Evolutionary conservation across 2,329 filamentous ascomycete genomes (phyloP), one percentile per base, ranked within the genome.

Genomic region (Aspergillus ruber): DNA sequence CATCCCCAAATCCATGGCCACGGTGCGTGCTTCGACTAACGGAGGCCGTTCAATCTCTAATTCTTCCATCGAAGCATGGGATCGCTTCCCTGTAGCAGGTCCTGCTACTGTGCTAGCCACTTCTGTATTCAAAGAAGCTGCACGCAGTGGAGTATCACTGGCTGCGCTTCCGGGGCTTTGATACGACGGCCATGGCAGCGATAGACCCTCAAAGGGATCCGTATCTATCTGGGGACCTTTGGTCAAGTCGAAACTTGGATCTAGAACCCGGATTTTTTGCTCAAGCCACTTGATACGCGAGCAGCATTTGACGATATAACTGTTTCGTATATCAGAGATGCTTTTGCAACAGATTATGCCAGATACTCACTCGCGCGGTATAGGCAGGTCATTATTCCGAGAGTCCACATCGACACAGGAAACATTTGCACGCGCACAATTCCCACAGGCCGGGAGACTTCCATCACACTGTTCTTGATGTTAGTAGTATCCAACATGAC

Each of bases 341-440:
- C 43, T 25, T 18, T 44, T 15, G 20, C n/a, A 21, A 41, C 25
- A 10, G 43, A 38, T 15, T 5, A 15, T 15, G 15, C 3, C 13
- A 15, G 5, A 13, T 6, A 45, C 56, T 56, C 50, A 66, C 62
- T 69, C 66, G 43, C 68, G 61, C 5, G 66, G 62, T 6, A 71
- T 63, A 3, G 59, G 55, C 15, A 66, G 27, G 2, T 62, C 56
- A 4, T 62, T 64, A 46, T 70, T 68, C 27, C 64, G 66, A 13
- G 60, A 58, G 48, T 71, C 67, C 1, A 71, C 67, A 43, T 72
- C 67, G 1, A 71, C 54, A 47, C 68, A 71, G 3, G 56, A 46
- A 10, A 64, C 57, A 2, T 58, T 59, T 20, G 66, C 63, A 39
- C 67, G 68, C 9, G 65, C 54, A 27, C 68, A 71, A 43, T 70